Percentiles rank a stretch among this genome's conserved stretches.
phyloP scores from a whole-genome alignment of 2,329 filamentous ascomycete genomes.

The Epichloe coenophiala region DNA sequence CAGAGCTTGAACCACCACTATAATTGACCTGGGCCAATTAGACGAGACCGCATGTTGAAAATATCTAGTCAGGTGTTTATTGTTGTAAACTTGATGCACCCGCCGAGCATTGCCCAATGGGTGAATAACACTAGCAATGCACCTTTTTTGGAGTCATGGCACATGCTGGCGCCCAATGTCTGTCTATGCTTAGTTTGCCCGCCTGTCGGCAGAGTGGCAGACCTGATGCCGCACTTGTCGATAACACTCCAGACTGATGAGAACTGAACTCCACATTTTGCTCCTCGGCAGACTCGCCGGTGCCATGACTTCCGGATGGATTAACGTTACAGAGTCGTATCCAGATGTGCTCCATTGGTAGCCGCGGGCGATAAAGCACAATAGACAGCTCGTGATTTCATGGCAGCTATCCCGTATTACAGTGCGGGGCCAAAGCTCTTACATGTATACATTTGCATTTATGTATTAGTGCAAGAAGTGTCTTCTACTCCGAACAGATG shows the following conservation, averaged over 20 bases:
- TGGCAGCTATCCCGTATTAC: neutral
- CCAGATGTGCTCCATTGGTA: conserved; percentile 2
- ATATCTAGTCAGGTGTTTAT: neutral
- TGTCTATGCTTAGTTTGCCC: neutral
- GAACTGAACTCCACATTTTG: neutral
- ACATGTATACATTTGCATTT: neutral
- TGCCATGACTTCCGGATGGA: conserved; percentile 3
- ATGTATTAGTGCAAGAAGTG: neutral
- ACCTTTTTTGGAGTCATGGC: neutral
- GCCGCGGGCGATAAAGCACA: neutral
- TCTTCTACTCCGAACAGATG: neutral
- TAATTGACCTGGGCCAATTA: no score
- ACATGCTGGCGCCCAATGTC: neutral
- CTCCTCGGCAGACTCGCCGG: neutral
- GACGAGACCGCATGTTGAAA: neutral
- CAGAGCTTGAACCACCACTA: no score
- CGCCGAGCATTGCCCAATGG: neutral
- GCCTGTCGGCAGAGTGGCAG: no score
- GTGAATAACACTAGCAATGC: neutral
- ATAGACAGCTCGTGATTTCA: neutral
- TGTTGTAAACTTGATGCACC: neutral
- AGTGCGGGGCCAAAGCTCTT: neutral
- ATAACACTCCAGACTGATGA: no score
- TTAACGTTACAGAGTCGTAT: conserved; percentile 1
- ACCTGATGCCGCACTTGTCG: no score